These are phyloP conservation scores for Oryza glumipatula DNA, from an alignment of 176 grass and related monocot species.

Conservation along the genomic window DNA sequence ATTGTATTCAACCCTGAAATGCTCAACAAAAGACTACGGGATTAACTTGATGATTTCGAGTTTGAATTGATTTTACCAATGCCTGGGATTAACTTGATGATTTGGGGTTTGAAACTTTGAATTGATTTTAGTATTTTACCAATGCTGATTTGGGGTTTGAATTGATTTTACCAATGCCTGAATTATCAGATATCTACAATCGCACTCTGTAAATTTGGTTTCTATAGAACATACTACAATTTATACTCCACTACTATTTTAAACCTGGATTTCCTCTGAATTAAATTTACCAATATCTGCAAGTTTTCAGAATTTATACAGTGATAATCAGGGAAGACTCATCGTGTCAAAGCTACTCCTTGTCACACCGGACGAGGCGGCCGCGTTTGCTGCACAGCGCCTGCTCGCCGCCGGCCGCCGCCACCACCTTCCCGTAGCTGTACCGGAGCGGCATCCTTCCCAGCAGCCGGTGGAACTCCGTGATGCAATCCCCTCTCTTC, in stretches of 20 bases:
- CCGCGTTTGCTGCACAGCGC: constrained; percentile 69
- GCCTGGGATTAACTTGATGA: too few relatives aligned
- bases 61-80: too few relatives aligned
- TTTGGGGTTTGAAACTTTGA: too few relatives aligned
- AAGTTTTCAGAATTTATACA: not conserved
- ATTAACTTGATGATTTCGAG: too few relatives aligned
- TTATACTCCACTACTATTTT: not conserved
- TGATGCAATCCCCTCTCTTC: constrained; percentile 85
- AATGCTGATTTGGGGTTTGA: too few relatives aligned
- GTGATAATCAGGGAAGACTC: not conserved
- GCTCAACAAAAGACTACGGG: too few relatives aligned
- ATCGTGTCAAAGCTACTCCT: not conserved
- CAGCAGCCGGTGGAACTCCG: constrained; percentile 81
- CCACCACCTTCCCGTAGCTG: constrained; percentile 72
- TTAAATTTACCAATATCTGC: not conserved
- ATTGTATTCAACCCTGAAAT: too few relatives aligned
- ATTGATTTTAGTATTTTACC: too few relatives aligned
- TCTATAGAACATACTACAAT: not conserved
- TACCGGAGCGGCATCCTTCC: constrained; percentile 84
- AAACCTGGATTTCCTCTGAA: not conserved
- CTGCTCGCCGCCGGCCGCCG: constrained; percentile 58
- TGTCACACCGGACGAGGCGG: constrained; percentile 63
- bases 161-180: too few relatives aligned
- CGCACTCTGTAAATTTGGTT: not conserved
- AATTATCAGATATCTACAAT: too few relatives aligned